Conservation (phyloP, 805 yeast genomes). For the Isabelozyma rhagii region DNA sequence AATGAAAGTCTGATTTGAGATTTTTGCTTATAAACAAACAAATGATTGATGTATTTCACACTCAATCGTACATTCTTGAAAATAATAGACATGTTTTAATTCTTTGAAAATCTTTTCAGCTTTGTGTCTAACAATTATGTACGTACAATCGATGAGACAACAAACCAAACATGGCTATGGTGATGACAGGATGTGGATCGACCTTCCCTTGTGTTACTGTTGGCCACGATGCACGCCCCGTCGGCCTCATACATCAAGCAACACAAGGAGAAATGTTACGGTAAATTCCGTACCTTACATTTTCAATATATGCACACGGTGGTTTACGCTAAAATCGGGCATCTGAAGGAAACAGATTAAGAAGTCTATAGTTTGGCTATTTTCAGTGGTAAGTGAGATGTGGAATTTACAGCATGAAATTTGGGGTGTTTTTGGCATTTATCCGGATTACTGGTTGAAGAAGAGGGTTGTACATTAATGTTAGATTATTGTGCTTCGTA, state of each 20-base stretch:
- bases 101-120: neutral
- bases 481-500: too few relatives aligned
- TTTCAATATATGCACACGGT: neutral
- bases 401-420: too few relatives aligned
- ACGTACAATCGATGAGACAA: neutral
- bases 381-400: too few relatives aligned
- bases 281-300: conserved; percentile 1
- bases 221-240: neutral
- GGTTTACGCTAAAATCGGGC: neutral
- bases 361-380: neutral
- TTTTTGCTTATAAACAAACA: neutral
- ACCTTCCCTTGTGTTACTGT: neutral
- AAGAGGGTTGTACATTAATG: too few relatives aligned
- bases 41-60: neutral
- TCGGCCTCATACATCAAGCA: neutral
- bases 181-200: neutral
- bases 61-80: neutral
- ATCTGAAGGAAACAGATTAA: too few relatives aligned
- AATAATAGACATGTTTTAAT: neutral
- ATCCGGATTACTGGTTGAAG: too few relatives aligned
- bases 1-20: neutral
- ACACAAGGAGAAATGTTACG: neutral
- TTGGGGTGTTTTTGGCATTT: too few relatives aligned
- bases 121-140: neutral
- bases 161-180: neutral